Base-by-base conservation (phyloP, 2,329 filamentous ascomycete species). In the Colletotrichum sidae region DNA sequence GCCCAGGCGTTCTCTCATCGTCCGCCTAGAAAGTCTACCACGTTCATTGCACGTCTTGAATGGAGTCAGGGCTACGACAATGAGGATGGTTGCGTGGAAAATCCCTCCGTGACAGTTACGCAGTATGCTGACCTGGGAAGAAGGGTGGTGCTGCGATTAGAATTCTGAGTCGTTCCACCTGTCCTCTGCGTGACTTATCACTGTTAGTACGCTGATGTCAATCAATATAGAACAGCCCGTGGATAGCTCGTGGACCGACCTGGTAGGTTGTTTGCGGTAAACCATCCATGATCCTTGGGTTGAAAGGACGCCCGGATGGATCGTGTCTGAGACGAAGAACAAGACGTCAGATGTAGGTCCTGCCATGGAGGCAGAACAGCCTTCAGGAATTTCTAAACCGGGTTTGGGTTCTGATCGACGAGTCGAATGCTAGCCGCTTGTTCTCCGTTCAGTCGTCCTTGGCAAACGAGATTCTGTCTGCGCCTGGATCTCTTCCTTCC, bases 21-120 rank as follows among this genome's bases (percentile, higher is more conserved):
- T 59, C 42, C 47, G 55, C 55, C 50, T 45, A 44, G 60, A 50
- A 50, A 55, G 55, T 60, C 60, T 44, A 60, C 55, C 60, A 64
- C 55, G 49, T 60, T 64, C 55, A 64, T 11, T 44, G 15, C 58
- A 47, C 60, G 33, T 58, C 37, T 7, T 42, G 35, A 37, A 63
- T 37, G 17, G n/a, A 39, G 41, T 6, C 35, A 52, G 41, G 46
- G 11, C 52, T 51, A 49, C 10, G 35, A 42, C 37, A 39, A 62
- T 62, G 58, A 47, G 58, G 52, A 62, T 53, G n/a, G n/a, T 38
- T 60, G 49, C 42, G 35, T 64, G 37, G n/a, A 33, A 49, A 47
- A 44, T 42, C 53, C n/a, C 10, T 44, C 37, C 39, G 37, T 8
- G 44, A 50, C 35, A 55, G 34, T 49, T 35, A 12, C 56, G 42